Conservation (phyloP, 208 protist species). For the Acanthamoeba healyi region DNA sequence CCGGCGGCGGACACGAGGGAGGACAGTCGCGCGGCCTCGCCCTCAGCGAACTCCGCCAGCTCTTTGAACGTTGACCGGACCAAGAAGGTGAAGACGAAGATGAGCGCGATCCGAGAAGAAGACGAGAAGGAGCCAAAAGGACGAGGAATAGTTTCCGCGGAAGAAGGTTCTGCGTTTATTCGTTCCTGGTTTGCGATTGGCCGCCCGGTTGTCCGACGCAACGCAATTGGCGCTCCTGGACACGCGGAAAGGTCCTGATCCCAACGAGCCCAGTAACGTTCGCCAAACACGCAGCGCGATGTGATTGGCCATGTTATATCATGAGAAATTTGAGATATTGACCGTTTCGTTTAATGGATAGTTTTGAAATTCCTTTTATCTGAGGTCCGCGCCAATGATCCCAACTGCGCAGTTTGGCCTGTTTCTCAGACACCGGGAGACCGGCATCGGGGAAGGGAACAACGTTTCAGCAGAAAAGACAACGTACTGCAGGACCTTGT, state of each 20-base stretch:
- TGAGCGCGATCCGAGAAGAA: no score
- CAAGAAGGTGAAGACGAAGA: no score
- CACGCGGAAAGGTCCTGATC: neutral
- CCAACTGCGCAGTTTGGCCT: no score
- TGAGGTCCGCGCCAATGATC: neutral
- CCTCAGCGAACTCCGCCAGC: slow-evolving; percentile 2
- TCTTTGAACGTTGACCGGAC: no score
- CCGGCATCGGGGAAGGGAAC: neutral
- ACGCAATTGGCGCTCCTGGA: no score
- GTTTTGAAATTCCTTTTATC: neutral
- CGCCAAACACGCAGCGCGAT: neutral
- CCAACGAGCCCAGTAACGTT: neutral
- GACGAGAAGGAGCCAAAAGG: no score
- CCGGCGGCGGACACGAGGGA: neutral
- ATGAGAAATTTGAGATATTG: neutral
- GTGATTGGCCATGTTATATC: neutral
- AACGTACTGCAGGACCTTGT: neutral
- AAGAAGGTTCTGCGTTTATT: neutral
- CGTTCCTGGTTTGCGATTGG: no score
- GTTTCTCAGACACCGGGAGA: neutral
- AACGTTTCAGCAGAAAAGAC: slow-evolving; percentile 45
- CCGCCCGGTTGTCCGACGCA: no score
- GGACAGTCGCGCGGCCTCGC: neutral
- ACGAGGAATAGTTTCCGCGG: no score
- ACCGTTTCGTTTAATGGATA: neutral